Conservation (phyloP, 2,329 filamentous ascomycete genomes). For the Penicillium sp. region DNA sequence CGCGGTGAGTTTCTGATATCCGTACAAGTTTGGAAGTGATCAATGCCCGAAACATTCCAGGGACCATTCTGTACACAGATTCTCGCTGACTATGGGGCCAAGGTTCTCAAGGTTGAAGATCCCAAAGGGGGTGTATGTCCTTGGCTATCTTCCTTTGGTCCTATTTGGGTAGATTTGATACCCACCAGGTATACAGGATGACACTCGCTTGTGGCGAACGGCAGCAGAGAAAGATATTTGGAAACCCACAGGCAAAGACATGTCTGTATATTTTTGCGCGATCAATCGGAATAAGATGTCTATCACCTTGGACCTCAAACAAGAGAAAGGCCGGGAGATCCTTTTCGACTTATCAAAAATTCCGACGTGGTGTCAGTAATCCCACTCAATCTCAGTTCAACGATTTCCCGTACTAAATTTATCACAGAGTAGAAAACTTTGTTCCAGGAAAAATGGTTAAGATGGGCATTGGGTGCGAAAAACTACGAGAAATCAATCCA, state of each 20-base stretch:
- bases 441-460: constrained; percentile 45
- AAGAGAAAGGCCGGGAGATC: constrained; percentile 30
- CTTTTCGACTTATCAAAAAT: constrained; percentile 37
- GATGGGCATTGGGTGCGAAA: constrained; percentile 44
- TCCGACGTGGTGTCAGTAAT: constrained; percentile 41
- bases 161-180: not conserved
- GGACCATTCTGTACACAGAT: too few species aligned
- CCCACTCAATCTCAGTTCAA: too few species aligned
- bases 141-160: too few species aligned
- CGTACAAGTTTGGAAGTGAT: too few species aligned
- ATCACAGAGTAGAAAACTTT: constrained; percentile 45
- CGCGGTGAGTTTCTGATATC: too few species aligned
- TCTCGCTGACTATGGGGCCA: too few species aligned
- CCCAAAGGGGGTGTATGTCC: too few species aligned
- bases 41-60: too few species aligned
- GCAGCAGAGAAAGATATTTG: constrained; percentile 30
- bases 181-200: constrained; percentile 22
- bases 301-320: constrained; percentile 37
- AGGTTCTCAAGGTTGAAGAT: too few species aligned
- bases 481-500: constrained; percentile 39
- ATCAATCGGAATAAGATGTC: constrained; percentile 50
- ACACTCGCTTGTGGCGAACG: constrained; percentile 35
- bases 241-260: constrained; percentile 28
- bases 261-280: constrained; percentile 47
- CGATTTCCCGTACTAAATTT: not conserved